Base-by-base conservation (phyloP, 2,329 filamentous ascomycete species). In the Pseudogymnoascus sp. region DNA sequence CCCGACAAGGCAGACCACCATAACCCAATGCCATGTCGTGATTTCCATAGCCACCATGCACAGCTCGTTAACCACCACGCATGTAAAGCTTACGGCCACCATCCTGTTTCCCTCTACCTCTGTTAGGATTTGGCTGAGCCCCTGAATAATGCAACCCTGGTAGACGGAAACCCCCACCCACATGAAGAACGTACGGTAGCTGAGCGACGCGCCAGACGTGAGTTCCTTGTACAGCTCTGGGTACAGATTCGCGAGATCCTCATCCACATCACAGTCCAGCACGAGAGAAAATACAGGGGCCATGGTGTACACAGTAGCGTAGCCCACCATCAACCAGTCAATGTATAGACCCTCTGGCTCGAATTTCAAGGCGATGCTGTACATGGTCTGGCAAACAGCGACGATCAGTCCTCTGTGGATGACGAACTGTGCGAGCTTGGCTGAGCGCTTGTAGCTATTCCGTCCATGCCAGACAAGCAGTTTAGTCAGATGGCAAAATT, bases 401-500 rank as follows among this genome's bases (percentile, higher is more conserved):
- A 99, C 96, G 71, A 99, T 96, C 50, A 99, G 80, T 60, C 95
- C 95, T 71, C 95, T 89, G 74, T 99, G 96, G 70, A 99, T 99
- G 70, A 99, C 93, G 75, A 99, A 99, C 75, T 97, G 96, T 0
- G 91, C 92, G 23, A 99, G 84, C 77, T 99, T 99, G 29, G 95
- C 95, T 64, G 87, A 91, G 53, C 96, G 86, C 77, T 97, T 97
- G 81, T 99, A 99, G 70, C 88, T 93, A 77, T 99, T 99, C 33
- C 96, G 87, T 0, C 95, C 95, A 74, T 99, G 96, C 95, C 96
- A 99, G 38, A 99, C 92, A n/a, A 99, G 84, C 1, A 99, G 83
- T 76, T 97, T 99, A 60, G 93, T 96, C 19, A 99, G 79, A 74
- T 99, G 92, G 71, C 88, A 90, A 76, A 99, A 99, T 71, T 97